These are phyloP conservation scores for Lotmaria passim DNA, from an alignment of 208 protist genomes.

Conservation along the genomic window DNA sequence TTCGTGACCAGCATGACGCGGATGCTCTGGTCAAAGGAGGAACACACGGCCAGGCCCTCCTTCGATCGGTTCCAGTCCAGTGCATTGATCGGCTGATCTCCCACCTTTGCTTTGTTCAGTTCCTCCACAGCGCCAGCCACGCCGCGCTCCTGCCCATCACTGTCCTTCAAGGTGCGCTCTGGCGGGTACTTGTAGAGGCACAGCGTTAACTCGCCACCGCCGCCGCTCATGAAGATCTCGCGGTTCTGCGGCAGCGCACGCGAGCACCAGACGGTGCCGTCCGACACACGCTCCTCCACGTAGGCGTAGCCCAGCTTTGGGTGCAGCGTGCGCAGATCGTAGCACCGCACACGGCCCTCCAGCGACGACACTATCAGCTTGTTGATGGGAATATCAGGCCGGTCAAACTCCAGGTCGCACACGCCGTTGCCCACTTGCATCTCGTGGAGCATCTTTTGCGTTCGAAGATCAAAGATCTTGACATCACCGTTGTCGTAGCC, in stretches of 20 bases:
- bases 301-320: conserved; percentile 86
- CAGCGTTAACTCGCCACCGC: conserved; percentile 88
- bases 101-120: conserved; percentile 85
- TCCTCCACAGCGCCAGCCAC: conserved; percentile 78
- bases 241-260: conserved; percentile 91
- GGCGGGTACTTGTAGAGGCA: conserved; percentile 91
- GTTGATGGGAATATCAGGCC: conserved; percentile 94
- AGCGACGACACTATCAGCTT: conserved; percentile 92
- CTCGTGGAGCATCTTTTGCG: conserved; percentile 89
- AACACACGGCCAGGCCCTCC: conserved; percentile 84
- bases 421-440: conserved; percentile 94
- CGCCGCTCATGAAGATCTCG: conserved; percentile 89
- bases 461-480: conserved; percentile 95
- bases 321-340: conserved; percentile 90
- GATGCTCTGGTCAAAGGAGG: conserved; percentile 87
- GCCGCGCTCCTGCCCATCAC: conserved; percentile 68
- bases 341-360: conserved; percentile 86
- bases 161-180: conserved; percentile 77
- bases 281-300: conserved; percentile 82
- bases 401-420: conserved; percentile 92
- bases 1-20: conserved; percentile 89
- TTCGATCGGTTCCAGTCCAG: conserved; percentile 85
- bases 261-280: conserved; percentile 89
- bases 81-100: conserved; percentile 89
- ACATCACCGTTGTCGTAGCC: conserved; percentile 97